Percentiles rank a stretch among this genome's conserved stretches.
Evolutionary conservation across 1,284 basidiomycete genomes (phyloP).

Genomic region (Sparassis latifolia): DNA sequence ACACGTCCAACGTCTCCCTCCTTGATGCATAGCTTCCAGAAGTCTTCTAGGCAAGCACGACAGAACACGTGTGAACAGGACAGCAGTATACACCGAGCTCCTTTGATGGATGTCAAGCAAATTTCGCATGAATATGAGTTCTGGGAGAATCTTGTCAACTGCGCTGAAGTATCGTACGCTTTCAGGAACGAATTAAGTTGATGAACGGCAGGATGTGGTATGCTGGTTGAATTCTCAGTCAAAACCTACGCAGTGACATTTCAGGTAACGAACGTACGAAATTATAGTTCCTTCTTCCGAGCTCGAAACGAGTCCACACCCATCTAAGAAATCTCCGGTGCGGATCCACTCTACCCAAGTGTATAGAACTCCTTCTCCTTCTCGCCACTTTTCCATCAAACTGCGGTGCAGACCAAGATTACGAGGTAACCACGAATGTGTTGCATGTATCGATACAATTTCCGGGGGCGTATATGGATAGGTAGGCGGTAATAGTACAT

Average conservation of each 20-base stretch:
- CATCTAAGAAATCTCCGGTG: slow-evolving; percentile 51
- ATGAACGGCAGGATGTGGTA: slow-evolving; percentile 49
- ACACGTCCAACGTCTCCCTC: slow-evolving; percentile 70
- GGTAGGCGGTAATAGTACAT: slow-evolving; percentile 43
- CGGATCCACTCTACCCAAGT: slow-evolving; percentile 66
- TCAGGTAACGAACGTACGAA: slow-evolving; percentile 30
- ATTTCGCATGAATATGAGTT: slow-evolving; percentile 62
- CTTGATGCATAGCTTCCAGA: slow-evolving; percentile 66
- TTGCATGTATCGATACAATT: slow-evolving; percentile 48
- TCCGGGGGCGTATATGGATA: slow-evolving; percentile 56
- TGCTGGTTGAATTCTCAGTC: slow-evolving; percentile 28
- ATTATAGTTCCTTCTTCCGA: slow-evolving; percentile 28
- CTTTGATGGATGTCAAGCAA: slow-evolving; percentile 65
- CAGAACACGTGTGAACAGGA: slow-evolving; percentile 72
- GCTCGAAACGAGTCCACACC: slow-evolving; percentile 26
- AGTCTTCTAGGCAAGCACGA: slow-evolving; percentile 60
- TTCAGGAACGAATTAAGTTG: slow-evolving; percentile 42
- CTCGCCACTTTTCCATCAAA: slow-evolving; percentile 50
- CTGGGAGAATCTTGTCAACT: slow-evolving; percentile 47
- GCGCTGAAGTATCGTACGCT: slow-evolving; percentile 40
- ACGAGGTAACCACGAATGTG: slow-evolving; percentile 53
- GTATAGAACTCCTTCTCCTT: slow-evolving; percentile 56
- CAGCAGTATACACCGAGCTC: slow-evolving; percentile 59
- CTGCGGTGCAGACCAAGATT: slow-evolving; percentile 30
- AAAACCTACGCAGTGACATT: slow-evolving; percentile 2